phyloP scores from a whole-genome alignment of 73 alveolate genomes.

The Blepharisma japonicum region DNA sequence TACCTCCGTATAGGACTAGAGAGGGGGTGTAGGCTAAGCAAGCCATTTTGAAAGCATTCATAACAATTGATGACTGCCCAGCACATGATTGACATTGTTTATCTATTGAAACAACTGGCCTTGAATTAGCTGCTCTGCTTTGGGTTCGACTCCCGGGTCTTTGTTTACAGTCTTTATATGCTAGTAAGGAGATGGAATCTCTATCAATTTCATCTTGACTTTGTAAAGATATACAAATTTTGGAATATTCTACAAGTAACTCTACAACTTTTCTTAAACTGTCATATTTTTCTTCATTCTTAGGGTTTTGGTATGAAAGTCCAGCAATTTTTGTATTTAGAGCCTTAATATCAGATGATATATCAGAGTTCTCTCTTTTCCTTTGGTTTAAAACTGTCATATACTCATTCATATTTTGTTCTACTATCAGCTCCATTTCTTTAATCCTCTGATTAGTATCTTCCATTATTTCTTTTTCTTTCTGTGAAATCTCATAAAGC shows the following conservation, averaged over 20 bases:
- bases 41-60: slow-evolving; percentile 53
- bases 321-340: too few species aligned
- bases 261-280: not conserved
- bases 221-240: not conserved
- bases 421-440: too few species aligned
- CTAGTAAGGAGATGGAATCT: not conserved
- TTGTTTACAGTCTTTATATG: not conserved
- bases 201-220: slow-evolving; percentile 29
- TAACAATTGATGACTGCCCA: slow-evolving; percentile 38
- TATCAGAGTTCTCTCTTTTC: too few species aligned
- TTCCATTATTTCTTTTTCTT: too few species aligned
- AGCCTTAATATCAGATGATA: too few species aligned
- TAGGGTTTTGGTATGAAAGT: too few species aligned
- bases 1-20: slow-evolving; percentile 34
- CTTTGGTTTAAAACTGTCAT: too few species aligned
- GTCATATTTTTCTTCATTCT: not conserved
- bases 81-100: slow-evolving; percentile 63
- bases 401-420: too few species aligned
- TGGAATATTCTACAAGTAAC: not conserved
- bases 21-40: slow-evolving; percentile 64
- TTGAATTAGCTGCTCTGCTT: not conserved
- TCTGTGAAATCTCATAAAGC: too few species aligned
- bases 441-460: too few species aligned
- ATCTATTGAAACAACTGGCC: slow-evolving; percentile 35
- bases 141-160: not conserved